Base-by-base conservation (phyloP, 2,329 filamentous ascomycete genomes). In the Aspergillus vadensis region DNA sequence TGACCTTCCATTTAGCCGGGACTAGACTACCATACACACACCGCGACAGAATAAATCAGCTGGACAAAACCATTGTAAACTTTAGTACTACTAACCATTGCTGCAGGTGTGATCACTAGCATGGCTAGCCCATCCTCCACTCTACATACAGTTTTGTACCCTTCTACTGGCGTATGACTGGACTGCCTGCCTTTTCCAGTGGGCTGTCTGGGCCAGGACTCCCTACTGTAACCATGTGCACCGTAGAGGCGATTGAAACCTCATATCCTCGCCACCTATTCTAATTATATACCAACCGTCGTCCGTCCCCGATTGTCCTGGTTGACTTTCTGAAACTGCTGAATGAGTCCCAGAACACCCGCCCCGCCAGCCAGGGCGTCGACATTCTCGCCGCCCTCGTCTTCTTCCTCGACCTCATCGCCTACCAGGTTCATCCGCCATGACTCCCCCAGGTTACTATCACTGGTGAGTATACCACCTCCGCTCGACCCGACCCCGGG, bases 271-370 rank as follows among this genome's bases (percentile, higher is more conserved):
- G 15, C 10, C 5, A 21, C 12, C 3, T 7, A 14, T 14, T 19
- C 10, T 36, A 32, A 30, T 25, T 68, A 77, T n/a, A 77, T 72
- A 8, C 74, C 74, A 57, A 76, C 70, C 4, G 69, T 66, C n/a
- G 70, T 70, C 10, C 74, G 72, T 50, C 70, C 69, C 32, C 76
- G 69, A n/a, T 74, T 74, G 53, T 77, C 75, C 48, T 74, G 73
- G 51, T 74, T 76, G 39, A 84, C 86, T 74, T 85, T 86, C 63
- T 87, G 85, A 68, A 89, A 89, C 69, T 90, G 86, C 70, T 88
- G 85, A 59, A 90, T 79, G 65, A 90, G 73, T 8, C 87, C 87
- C 60, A 90, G 73, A 5, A 90, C 87, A 2, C 87, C 87, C 2
- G 80, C 82, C 4, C 82, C 81, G 0, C 77, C 78, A 27, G 74